Conservation (phyloP, 208 protist species). For the Acanthamoeba triangularis region DNA sequence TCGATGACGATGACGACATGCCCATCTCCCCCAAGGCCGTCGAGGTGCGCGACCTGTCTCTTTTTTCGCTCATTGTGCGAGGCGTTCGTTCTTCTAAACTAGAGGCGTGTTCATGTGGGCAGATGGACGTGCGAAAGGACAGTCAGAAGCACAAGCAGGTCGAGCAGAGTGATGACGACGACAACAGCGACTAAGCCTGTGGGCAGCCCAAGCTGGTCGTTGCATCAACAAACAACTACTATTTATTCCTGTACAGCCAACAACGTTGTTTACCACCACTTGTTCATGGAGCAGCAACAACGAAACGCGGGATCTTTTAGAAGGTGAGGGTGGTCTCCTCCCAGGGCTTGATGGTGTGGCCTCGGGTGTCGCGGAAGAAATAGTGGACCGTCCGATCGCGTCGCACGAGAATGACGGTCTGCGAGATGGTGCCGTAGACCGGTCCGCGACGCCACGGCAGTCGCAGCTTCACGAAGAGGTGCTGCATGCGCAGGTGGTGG, state of each 20-base stretch:
- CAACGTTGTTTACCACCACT: too few species aligned
- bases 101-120: too few species aligned
- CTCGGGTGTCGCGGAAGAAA: constrained; percentile 18
- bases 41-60: not conserved
- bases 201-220: not conserved
- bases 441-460: not conserved
- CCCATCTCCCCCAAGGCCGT: not conserved
- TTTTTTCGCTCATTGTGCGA: not conserved
- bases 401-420: constrained; percentile 29
- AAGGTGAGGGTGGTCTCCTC: not conserved
- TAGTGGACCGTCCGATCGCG: not conserved
- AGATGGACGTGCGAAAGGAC: too few species aligned
- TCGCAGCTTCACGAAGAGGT: not conserved
- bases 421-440: not conserved
- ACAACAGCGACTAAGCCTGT: not conserved
- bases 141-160: not conserved
- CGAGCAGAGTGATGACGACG: not conserved
- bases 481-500: not conserved
- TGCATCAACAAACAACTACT: too few species aligned
- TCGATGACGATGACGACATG: constrained; percentile 55
- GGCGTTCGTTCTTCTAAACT: too few species aligned
- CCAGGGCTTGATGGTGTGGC: not conserved
- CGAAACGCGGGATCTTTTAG: not conserved
- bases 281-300: too few species aligned
- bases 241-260: too few species aligned